Evolutionary conservation across 2,329 filamentous ascomycete genomes (phyloP).

Genomic region (Penicillium sclerotigenum): DNA sequence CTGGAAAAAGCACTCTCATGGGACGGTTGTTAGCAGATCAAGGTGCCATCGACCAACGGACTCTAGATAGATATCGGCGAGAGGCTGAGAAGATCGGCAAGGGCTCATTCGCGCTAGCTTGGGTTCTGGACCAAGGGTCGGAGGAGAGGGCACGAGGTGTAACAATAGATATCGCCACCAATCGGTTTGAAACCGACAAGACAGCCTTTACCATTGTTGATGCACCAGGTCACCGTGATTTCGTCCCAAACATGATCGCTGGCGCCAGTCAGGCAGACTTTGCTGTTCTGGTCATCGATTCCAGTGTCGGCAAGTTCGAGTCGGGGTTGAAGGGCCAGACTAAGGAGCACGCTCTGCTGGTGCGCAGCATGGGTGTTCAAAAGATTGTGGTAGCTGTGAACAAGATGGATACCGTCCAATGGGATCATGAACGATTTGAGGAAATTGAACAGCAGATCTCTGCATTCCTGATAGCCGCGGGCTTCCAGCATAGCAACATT

Average conservation of each 20-base stretch:
- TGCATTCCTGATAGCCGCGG: conserved; percentile 76
- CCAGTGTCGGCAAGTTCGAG: conserved; percentile 86
- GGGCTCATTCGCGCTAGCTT: conserved; percentile 90
- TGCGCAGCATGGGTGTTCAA: conserved; percentile 87
- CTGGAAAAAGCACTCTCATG: conserved; percentile 97
- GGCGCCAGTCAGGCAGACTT: conserved; percentile 95
- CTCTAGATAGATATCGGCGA: conserved; percentile 80
- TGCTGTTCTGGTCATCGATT: conserved; percentile 89
- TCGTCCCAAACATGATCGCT: conserved; percentile 98
- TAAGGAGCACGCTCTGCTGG: conserved; percentile 83
- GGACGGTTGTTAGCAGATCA: conserved; percentile 87
- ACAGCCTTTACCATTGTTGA: conserved; percentile 92
- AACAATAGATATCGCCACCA: conserved; percentile 94
- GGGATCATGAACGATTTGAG: conserved; percentile 78
- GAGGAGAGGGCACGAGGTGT: conserved; percentile 89
- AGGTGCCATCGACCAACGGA: conserved; percentile 80
- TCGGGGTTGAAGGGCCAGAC: conserved; percentile 92
- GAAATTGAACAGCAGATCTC: conserved; percentile 81
- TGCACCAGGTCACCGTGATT: conserved; percentile 90
- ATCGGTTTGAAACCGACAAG: conserved; percentile 84
- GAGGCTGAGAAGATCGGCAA: conserved; percentile 92
- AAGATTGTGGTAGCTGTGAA: conserved; percentile 88
- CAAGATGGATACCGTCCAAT: conserved; percentile 84
- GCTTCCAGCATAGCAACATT: conserved; percentile 77
- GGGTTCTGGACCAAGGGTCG: conserved; percentile 89